Conservation (phyloP, 768 basidiomycete species). For the Megacollybia marginata region DNA sequence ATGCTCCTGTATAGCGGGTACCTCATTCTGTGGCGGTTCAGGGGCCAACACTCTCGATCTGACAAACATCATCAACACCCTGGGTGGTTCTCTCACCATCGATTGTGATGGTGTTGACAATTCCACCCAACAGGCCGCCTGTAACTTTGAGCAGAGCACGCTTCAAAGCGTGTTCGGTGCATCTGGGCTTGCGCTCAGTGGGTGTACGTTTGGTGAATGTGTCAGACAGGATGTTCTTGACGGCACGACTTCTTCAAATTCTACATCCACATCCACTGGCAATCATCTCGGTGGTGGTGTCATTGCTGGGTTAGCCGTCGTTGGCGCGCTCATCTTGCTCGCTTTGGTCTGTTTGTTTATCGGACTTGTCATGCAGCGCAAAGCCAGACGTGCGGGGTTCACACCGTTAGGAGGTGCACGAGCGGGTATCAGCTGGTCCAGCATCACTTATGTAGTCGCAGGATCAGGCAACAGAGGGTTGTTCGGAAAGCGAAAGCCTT, state of each 20-base stretch:
- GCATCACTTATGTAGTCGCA: constrained; percentile 60
- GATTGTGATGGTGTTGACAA: constrained; percentile 48
- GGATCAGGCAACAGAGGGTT: constrained; percentile 6
- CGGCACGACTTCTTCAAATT: constrained; percentile 23
- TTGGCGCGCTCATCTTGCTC: constrained; percentile 56
- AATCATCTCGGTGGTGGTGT: constrained; percentile 69
- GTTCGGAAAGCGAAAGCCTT: constrained; percentile 4
- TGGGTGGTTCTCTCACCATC: constrained; percentile 61
- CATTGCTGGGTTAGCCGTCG: constrained; percentile 83
- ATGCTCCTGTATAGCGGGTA: constrained; percentile 64
- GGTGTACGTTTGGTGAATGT: constrained; percentile 86
- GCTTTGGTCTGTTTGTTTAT: constrained; percentile 53
- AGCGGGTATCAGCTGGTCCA: constrained; percentile 59
- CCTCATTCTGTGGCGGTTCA: constrained; percentile 72
- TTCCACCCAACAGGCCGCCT: constrained; percentile 36
- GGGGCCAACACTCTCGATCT: constrained; percentile 33
- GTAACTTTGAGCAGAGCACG: constrained; percentile 68
- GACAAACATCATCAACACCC: constrained; percentile 53
- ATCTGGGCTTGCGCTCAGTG: constrained; percentile 60
- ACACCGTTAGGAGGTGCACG: constrained; percentile 39
- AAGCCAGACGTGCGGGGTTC: constrained; percentile 42
- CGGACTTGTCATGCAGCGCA: constrained; percentile 55
- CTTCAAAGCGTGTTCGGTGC: constrained; percentile 69
- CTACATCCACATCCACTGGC: constrained; percentile 20
- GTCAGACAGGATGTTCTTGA: constrained; percentile 77